Conservation (phyloP, 768 basidiomycete genomes). For the Mrakia gelida region DNA sequence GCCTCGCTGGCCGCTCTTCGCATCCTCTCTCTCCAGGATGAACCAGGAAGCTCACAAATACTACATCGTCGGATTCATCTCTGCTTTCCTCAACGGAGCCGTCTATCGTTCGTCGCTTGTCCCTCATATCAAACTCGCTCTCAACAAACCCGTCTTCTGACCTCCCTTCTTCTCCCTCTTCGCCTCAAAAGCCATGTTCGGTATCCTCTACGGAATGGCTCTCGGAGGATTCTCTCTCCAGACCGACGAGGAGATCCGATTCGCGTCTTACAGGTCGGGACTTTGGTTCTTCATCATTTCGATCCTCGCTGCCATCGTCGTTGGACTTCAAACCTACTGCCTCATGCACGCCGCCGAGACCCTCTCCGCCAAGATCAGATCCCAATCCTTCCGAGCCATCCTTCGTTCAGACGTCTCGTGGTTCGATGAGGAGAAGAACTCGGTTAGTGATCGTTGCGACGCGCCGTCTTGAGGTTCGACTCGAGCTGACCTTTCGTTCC, state of each 20-base stretch:
- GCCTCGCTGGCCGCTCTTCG: slow-evolving; percentile 35
- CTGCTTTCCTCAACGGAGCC: slow-evolving; percentile 39
- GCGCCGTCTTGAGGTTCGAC: too few species aligned
- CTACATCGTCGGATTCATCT: slow-evolving; percentile 35
- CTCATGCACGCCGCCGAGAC: slow-evolving; percentile 33
- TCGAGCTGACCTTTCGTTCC: neutral
- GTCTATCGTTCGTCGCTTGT: slow-evolving; percentile 38
- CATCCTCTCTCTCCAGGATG: neutral
- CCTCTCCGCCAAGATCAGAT: slow-evolving; percentile 66
- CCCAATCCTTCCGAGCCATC: slow-evolving; percentile 69
- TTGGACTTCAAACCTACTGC: slow-evolving; percentile 65
- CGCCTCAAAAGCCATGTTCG: slow-evolving; percentile 4
- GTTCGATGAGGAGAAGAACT: slow-evolving; percentile 81
- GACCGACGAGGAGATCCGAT: slow-evolving; percentile 4
- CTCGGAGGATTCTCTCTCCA: slow-evolving; percentile 10
- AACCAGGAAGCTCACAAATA: slow-evolving; percentile 8
- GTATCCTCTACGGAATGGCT: slow-evolving; percentile 37
- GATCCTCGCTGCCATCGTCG: slow-evolving; percentile 59
- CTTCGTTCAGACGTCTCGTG: slow-evolving; percentile 81
- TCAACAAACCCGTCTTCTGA: neutral
- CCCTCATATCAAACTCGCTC: neutral
- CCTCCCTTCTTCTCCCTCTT: neutral
- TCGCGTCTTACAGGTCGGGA: slow-evolving; percentile 31
- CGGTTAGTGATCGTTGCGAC: slow-evolving; percentile 33
- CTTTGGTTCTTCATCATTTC: slow-evolving; percentile 47